Evolutionary conservation across 2,329 filamentous ascomycete genomes (phyloP).

Genomic region (Fusarium sublunatum): DNA sequence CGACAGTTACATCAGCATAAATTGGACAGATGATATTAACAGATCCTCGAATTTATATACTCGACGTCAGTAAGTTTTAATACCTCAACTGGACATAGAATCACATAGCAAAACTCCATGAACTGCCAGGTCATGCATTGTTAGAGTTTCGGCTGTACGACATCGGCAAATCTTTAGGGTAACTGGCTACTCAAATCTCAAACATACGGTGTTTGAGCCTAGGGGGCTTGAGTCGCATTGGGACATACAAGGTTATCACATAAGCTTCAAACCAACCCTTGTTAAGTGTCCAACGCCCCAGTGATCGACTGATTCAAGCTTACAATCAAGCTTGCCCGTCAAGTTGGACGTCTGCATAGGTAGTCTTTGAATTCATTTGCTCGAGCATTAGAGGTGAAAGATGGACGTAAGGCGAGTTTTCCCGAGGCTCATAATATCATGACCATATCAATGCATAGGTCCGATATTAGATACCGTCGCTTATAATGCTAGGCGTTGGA

Average conservation of each 20-base stretch:
- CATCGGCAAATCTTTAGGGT: conserved; percentile 11
- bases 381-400: not conserved
- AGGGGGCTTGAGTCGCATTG: conserved; percentile 4
- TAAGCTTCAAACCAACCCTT: conserved; percentile 20
- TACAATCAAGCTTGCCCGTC: conserved; percentile 12
- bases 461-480: not conserved
- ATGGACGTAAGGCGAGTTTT: not conserved
- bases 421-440: too few species aligned
- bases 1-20: too few species aligned
- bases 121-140: not conserved
- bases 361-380: conserved; percentile 5
- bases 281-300: not conserved
- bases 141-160: not conserved
- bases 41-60: too few species aligned
- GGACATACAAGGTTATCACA: not conserved
- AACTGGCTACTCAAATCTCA: conserved; percentile 4
- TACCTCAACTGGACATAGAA: not conserved
- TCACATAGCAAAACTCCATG: not conserved
- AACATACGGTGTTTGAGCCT: conserved; percentile 20
- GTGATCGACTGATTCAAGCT: not conserved
- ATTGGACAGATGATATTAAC: too few species aligned
- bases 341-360: not conserved
- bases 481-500: not conserved
- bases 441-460: not conserved
- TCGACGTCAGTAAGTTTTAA: not conserved